Conservation (phyloP, 345 rosid species). For the Tarenaya hassleriana region DNA sequence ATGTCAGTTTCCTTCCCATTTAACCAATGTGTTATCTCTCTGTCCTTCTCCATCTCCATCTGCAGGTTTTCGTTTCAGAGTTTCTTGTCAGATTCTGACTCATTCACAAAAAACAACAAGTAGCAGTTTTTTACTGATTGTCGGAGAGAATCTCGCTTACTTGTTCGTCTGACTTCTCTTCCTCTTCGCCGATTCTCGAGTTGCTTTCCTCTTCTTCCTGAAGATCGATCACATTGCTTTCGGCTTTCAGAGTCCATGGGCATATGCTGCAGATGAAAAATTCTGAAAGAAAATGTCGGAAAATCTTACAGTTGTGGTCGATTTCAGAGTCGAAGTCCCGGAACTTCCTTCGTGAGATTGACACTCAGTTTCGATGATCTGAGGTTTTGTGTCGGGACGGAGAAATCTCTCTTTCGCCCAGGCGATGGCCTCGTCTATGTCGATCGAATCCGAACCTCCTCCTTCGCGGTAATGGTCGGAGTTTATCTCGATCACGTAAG, state of each 20-base stretch:
- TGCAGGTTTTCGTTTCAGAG: no score
- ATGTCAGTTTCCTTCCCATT: slow-evolving; percentile 75
- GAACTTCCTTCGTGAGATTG: no score
- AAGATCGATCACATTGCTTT: no score
- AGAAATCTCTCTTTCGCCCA: slow-evolving; percentile 64
- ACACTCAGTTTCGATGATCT: no score
- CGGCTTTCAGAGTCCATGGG: no score
- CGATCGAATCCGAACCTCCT: slow-evolving; percentile 36
- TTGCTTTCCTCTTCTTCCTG: slow-evolving; percentile 29
- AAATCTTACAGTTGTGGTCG: no score
- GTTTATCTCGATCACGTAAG: slow-evolving; percentile 84
- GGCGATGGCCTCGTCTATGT: slow-evolving; percentile 61
- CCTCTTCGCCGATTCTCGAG: slow-evolving; percentile 26
- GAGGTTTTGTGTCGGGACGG: neutral
- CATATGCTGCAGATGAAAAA: no score
- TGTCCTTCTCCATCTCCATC: slow-evolving; percentile 60
- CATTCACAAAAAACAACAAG: neutral
- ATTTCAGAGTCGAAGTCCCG: no score
- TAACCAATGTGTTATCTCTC: slow-evolving; percentile 64
- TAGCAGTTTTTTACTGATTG: neutral
- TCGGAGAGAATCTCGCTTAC: slow-evolving; percentile 12
- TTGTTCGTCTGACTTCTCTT: slow-evolving; percentile 38
- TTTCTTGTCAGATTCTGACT: no score
- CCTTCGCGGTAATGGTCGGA: slow-evolving; percentile 38
- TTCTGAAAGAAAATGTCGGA: no score